These are phyloP conservation scores for Colletotrichum eremochloae DNA, from an alignment of 2,329 filamentous ascomycete genomes.

Conservation along the genomic window DNA sequence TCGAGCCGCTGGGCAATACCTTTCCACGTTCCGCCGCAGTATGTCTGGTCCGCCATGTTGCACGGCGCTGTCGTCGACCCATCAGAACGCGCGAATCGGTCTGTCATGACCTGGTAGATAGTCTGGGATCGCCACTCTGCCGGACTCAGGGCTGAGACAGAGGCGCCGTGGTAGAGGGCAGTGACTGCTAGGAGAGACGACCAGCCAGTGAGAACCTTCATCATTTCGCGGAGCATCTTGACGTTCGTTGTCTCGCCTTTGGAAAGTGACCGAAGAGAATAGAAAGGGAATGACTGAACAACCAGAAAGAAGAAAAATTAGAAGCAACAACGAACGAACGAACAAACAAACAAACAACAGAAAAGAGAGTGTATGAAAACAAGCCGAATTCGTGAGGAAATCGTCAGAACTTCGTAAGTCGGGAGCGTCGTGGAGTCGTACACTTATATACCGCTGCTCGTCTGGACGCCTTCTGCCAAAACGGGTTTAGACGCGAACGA, in stretches of 20 bases:
- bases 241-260: not conserved
- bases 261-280: slow-evolving; percentile 35
- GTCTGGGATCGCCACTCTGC: slow-evolving; percentile 65
- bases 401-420: slow-evolving; percentile 14
- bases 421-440: slow-evolving; percentile 16
- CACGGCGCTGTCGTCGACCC: slow-evolving; percentile 61
- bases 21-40: slow-evolving; percentile 73
- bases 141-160: slow-evolving; percentile 42
- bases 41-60: slow-evolving; percentile 57
- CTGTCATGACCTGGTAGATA: slow-evolving; percentile 71
- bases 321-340: not conserved
- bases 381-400: slow-evolving; percentile 10
- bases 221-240: not conserved
- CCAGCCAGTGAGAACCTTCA: slow-evolving; percentile 21
- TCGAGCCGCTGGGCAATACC: slow-evolving; percentile 71
- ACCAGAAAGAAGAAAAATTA: not conserved
- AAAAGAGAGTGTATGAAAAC: slow-evolving; percentile 35
- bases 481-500: slow-evolving; percentile 1
- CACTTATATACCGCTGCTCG: slow-evolving; percentile 24
- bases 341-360: slow-evolving; percentile 11
- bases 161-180: slow-evolving; percentile 12
- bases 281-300: slow-evolving; percentile 25
- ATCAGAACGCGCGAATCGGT: slow-evolving; percentile 64
- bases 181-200: slow-evolving; percentile 14
- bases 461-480: slow-evolving; percentile 6